Evolutionary conservation across 345 rosid species (phyloP).

Genomic region (Euphorbia pulcherrima): DNA sequence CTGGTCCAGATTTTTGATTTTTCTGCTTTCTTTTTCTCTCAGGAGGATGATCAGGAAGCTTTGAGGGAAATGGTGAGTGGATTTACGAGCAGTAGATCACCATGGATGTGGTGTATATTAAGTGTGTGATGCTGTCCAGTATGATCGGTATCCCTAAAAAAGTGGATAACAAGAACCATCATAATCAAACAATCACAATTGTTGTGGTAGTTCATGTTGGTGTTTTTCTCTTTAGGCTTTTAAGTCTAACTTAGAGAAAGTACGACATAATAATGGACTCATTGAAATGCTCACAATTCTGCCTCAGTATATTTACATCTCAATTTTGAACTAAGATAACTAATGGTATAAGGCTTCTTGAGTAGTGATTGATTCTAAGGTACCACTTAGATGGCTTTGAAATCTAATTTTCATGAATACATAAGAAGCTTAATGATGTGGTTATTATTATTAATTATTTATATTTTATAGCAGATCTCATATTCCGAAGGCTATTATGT

Average conservation of each 20-base stretch:
- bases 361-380: background rate
- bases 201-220: background rate
- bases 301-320: background rate
- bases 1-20: background rate
- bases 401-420: background rate
- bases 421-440: background rate
- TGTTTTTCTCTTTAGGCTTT: background rate
- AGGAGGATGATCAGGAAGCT: conserved; percentile 69
- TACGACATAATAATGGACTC: background rate
- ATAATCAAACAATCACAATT: background rate
- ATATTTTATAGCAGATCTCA: background rate
- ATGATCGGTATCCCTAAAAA: background rate
- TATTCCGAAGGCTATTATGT: background rate
- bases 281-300: background rate
- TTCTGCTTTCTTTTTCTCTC: conserved; percentile 15
- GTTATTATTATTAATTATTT: background rate
- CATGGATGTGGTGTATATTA: conserved; percentile 33
- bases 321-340: background rate
- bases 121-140: background rate
- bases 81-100: conserved; percentile 31
- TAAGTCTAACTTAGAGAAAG: background rate
- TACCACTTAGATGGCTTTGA: background rate
- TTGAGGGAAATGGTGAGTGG: conserved; percentile 44
- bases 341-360: background rate
- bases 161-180: background rate